Evolutionary conservation across 2,329 filamentous ascomycete genomes (phyloP), one percentile per base, ranked within the genome.

Genomic region (Colletotrichum phormii): DNA sequence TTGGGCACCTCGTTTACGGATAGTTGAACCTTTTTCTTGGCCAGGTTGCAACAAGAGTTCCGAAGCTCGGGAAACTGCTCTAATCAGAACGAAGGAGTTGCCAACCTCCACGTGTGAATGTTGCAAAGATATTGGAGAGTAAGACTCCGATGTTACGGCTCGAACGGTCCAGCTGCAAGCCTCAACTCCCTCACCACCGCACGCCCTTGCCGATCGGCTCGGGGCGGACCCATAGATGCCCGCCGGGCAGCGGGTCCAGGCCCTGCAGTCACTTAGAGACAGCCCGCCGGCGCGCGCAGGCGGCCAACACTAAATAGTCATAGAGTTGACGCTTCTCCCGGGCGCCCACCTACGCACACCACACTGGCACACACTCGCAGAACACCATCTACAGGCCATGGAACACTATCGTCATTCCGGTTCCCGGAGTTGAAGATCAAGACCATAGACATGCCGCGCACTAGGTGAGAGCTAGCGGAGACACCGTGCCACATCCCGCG

Each of bases 221-320:
- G 18, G 13, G 54, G 59, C 33, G 60, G 60, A 42, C 70, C 54
- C 65, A 59, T 26, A 33, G 9, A 61, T 61, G 70, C 70, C 70
- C 70, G 66, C 5, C 70, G 70, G 70, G 60, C 66, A n/a, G 70
- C 49, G 66, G 70, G 70, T 53, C 66, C 46, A 46, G 51, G 49
- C 33, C 15, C 35, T 61, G 54, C 54, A 64, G 66, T 59, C 69
- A 54, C 53, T 64, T 31, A 35, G 35, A 60, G 24, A 4, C 5
- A 64, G 70, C 65, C 70, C 70, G 70, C 54, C 70, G 70, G 70
- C 70, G 70, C 37, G 63, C 67, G 54, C 61, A 63, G 60, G 67
- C 53, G 18, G 42, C 42, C 42, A 49, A 22, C 42, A 49, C 42
- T 22, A n/a, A 49, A 49, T 18, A 49, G 37, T 8, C 37, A 42